Evolutionary conservation across 2,329 filamentous ascomycete genomes (phyloP).

Genomic region (Colletotrichum tanaceti): DNA sequence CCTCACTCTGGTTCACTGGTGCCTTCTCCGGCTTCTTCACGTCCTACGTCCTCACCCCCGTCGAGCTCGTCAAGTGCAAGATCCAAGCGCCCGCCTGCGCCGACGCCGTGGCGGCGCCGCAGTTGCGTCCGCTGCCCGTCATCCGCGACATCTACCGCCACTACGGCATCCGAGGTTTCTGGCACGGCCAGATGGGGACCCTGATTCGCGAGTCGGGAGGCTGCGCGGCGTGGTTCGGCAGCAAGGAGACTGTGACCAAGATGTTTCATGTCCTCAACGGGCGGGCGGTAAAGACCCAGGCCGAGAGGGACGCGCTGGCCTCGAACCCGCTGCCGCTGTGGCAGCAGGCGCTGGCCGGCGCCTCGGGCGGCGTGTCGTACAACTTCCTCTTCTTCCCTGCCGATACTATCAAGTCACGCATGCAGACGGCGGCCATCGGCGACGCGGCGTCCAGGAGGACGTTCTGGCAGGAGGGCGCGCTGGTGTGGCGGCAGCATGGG

Average conservation of each 20-base stretch:
- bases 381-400: conserved; percentile 98
- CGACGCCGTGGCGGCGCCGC: conserved; percentile 55
- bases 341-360: conserved; percentile 89
- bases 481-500: conserved; percentile 85
- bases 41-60: conserved; percentile 89
- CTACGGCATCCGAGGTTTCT: conserved; percentile 87
- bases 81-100: conserved; percentile 80
- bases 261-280: conserved; percentile 73
- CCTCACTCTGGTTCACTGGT: conserved; percentile 81
- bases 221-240: conserved; percentile 93
- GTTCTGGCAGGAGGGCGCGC: conserved; percentile 77
- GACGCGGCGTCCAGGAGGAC: conserved; percentile 66
- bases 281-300: conserved; percentile 52
- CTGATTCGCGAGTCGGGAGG: conserved; percentile 94
- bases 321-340: conserved; percentile 76
- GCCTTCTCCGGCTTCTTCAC: conserved; percentile 90
- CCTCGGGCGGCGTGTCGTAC: conserved; percentile 90
- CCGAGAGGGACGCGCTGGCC: conserved; percentile 55
- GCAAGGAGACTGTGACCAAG: conserved; percentile 82
- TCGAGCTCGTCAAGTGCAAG: conserved; percentile 98
- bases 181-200: conserved; percentile 94
- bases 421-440: conserved; percentile 86
- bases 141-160: conserved; percentile 84
- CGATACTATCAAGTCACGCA: conserved; percentile 96
- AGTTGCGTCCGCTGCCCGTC: conserved; percentile 74